A percentile compares a stretch with the other conserved stretches of the same genome.
Conservation (phyloP, 2,329 filamentous ascomycete genomes). For the Beauveria varroae region DNA sequence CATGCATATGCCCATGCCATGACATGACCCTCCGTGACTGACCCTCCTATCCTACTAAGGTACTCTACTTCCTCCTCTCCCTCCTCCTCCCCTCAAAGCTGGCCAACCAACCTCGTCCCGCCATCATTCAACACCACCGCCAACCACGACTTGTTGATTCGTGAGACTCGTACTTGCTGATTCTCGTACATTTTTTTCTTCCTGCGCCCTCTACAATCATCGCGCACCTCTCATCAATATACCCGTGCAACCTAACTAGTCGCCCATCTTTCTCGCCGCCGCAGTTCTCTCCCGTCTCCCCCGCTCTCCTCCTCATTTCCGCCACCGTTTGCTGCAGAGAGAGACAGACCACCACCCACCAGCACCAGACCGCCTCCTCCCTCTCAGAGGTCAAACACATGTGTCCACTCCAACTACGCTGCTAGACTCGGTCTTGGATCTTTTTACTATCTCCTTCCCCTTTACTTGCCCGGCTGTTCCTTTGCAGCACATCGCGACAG, state of each 20-base stretch:
- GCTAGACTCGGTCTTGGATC: slow-evolving; percentile 1
- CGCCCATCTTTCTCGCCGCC: neutral
- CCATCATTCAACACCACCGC: neutral
- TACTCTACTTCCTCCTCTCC: neutral
- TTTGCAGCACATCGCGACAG: neutral
- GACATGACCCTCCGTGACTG: too few species aligned
- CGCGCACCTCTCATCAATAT: neutral
- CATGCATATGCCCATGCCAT: too few species aligned
- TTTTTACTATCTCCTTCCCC: neutral
- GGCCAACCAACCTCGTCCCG: slow-evolving; percentile 1
- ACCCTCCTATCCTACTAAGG: too few species aligned
- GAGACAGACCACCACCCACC: neutral
- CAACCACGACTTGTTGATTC: neutral
- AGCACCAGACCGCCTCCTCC: slow-evolving; percentile 1
- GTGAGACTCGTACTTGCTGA: neutral
- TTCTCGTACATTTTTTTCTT: neutral
- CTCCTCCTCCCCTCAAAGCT: neutral
- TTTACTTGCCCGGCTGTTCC: neutral
- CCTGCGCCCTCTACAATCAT: neutral
- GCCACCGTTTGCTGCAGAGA: neutral
- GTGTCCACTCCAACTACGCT: slow-evolving; percentile 8
- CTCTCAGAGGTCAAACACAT: neutral
- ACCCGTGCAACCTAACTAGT: neutral
- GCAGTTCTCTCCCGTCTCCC: neutral
- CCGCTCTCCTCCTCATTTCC: slow-evolving; percentile 6